These are phyloP conservation scores for Hyphopichia fennica DNA, from an alignment of 1,139 yeast genomes.

Conservation along the genomic window DNA sequence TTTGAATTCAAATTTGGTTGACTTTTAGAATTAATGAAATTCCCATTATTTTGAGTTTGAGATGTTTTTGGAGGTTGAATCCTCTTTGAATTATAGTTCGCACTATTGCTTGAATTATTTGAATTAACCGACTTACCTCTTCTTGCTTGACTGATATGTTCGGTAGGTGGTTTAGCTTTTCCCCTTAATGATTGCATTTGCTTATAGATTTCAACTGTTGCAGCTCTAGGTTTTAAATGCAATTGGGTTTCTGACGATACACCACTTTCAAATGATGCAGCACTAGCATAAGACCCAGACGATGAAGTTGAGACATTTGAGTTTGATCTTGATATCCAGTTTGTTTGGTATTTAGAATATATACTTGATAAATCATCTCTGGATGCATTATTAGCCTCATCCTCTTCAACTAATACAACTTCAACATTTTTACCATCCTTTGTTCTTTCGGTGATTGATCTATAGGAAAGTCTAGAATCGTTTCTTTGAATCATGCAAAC, in stretches of 20 bases:
- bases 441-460: constrained; percentile 39
- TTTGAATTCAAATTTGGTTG: constrained; percentile 1
- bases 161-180: neutral
- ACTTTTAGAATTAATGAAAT: constrained; percentile 2
- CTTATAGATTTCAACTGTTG: constrained; percentile 7
- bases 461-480: constrained; percentile 36
- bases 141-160: neutral
- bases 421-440: constrained; percentile 46
- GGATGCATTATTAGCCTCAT: constrained; percentile 22
- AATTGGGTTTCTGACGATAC: constrained; percentile 18
- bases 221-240: constrained; percentile 13
- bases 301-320: constrained; percentile 12
- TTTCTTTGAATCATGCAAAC: constrained; percentile 36
- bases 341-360: constrained; percentile 43
- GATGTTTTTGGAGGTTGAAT: constrained; percentile 12
- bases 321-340: constrained; percentile 25
- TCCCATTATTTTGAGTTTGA: neutral
- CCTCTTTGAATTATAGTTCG: constrained; percentile 20
- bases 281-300: constrained; percentile 13
- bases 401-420: constrained; percentile 44
- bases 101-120: constrained; percentile 7
- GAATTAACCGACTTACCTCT: constrained; percentile 1
- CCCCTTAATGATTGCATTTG: constrained; percentile 3
- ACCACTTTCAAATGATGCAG: constrained; percentile 19
- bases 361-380: constrained; percentile 41